phyloP scores from a whole-genome alignment of 768 basidiomycete species.

The Hydnum rufescens region DNA sequence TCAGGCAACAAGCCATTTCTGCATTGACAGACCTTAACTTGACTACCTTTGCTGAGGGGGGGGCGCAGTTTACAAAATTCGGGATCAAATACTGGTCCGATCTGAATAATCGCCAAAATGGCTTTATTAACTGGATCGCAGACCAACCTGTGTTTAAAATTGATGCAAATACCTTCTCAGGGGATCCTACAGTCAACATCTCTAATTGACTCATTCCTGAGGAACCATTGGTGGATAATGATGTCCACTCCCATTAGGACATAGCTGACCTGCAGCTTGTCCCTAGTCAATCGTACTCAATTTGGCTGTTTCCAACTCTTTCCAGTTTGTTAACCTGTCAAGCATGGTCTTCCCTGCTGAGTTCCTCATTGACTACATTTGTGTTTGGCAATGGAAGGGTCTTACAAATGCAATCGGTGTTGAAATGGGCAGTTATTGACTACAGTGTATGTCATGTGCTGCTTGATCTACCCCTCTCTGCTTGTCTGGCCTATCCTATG shows the following conservation, averaged over 20 bases:
- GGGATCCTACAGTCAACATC: constrained; percentile 15
- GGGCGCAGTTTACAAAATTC: constrained; percentile 12
- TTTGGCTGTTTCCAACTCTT: constrained; percentile 25
- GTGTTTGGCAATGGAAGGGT: constrained; percentile 57
- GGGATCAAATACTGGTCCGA: constrained; percentile 27
- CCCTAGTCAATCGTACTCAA: constrained; percentile 8
- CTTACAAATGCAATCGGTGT: constrained; percentile 20
- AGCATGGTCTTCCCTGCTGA: constrained; percentile 51
- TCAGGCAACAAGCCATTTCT: constrained; percentile 49
- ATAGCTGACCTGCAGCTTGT: background rate
- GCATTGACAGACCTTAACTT: constrained; percentile 37
- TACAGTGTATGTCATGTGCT: no score
- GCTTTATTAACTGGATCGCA: constrained; percentile 18
- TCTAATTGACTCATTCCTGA: constrained; percentile 18
- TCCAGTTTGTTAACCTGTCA: constrained; percentile 37
- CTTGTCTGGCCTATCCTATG: no score
- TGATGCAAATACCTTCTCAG: constrained; percentile 15
- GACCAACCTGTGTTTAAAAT: constrained; percentile 16
- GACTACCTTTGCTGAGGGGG: constrained; percentile 28
- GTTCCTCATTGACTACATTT: constrained; percentile 57
- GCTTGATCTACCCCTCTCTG: no score
- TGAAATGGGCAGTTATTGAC: no score
- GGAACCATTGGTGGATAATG: constrained; percentile 19
- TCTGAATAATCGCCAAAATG: constrained; percentile 13
- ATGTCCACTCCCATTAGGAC: constrained; percentile 1